Base-by-base conservation (phyloP, 164 flowering plant species). In the Berberis thunbergii region DNA sequence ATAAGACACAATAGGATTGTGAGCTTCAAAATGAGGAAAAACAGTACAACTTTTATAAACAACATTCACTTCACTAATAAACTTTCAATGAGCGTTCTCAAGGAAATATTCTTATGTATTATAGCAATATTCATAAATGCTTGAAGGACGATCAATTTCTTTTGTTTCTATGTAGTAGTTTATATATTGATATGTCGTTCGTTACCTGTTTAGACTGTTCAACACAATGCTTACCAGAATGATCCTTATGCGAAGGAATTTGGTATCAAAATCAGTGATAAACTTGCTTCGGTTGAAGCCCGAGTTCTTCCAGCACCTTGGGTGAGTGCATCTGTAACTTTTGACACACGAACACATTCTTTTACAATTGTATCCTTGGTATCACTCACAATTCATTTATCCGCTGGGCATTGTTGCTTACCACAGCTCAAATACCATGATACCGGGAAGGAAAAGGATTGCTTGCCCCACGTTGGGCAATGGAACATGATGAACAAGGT, bases 401-500 rank as follows among this genome's bases (percentile, higher is more conserved):
- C 7, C 53, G 2, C 43, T 45, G 42, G 11, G 42, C 26, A 59
- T 46, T 49, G 2, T 6, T 41, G 4, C 54, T 60, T 6, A 59
- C 3, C 80, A 70, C 84, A 94, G 99, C 99, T 94, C 6, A 94
- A 94, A 60, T 94, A 94, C 73, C 93, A 87, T 79, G 99, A 94
- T 49, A 78, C 88, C 0, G 99, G 99, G 12, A 81, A 84, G 59
- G 97, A 87, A 62, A 91, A 77, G 78, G 84, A 91, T 66, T 91
- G 96, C 67, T 73, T 88, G 55, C 98, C 98, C 4, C 91, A 86
- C 67, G 95, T 87, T 40, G 98, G 98, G 2, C 92, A 87, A 46
- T 94, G 99, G 99, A 91, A 94, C 12, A 94, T 94, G 99, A 87
- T 86, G 96, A 87, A 89, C 61, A 83, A 84, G 86, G 95, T 86